A percentile compares a stretch with the other conserved stretches of the same genome.
These are phyloP conservation scores for Podospora appendiculata DNA, from an alignment of 495 filamentous ascomycete genomes.

Conservation along the genomic window DNA sequence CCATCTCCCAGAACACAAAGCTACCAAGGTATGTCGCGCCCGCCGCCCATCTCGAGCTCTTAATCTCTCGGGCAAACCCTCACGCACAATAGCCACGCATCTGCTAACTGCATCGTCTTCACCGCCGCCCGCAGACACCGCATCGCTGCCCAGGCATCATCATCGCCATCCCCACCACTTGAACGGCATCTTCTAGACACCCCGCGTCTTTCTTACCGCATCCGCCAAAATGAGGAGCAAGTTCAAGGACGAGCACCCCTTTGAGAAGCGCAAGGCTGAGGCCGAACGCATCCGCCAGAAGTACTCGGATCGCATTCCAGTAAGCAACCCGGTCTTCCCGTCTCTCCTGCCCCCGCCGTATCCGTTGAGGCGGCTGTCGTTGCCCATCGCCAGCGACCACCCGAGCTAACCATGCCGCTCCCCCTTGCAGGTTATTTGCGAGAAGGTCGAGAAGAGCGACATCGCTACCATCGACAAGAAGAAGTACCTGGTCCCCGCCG, in stretches of 20 bases:
- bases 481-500: slow-evolving; percentile 97
- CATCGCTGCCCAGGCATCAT: neutral
- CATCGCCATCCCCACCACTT: neutral
- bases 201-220: neutral
- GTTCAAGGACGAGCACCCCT: slow-evolving; percentile 99
- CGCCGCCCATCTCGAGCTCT: too few relatives aligned
- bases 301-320: slow-evolving; percentile 96
- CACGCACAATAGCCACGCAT: neutral
- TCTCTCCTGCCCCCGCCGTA: neutral
- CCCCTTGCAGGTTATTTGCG: slow-evolving; percentile 79
- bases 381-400: too few relatives aligned
- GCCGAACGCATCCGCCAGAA: slow-evolving; percentile 98
- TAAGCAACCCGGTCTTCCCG: slow-evolving; percentile 43
- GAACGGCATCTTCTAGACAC: neutral
- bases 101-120: neutral
- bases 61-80: neutral
- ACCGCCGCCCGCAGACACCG: neutral
- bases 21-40: neutral
- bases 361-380: too few relatives aligned
- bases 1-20: neutral
- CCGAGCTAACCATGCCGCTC: neutral
- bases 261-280: slow-evolving; percentile 99
- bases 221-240: slow-evolving; percentile 78
- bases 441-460: slow-evolving; percentile 98
- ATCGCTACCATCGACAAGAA: slow-evolving; percentile 99